Evolutionary conservation across 768 basidiomycete genomes (phyloP).

Genomic region (Leccinellum rugosiceps): DNA sequence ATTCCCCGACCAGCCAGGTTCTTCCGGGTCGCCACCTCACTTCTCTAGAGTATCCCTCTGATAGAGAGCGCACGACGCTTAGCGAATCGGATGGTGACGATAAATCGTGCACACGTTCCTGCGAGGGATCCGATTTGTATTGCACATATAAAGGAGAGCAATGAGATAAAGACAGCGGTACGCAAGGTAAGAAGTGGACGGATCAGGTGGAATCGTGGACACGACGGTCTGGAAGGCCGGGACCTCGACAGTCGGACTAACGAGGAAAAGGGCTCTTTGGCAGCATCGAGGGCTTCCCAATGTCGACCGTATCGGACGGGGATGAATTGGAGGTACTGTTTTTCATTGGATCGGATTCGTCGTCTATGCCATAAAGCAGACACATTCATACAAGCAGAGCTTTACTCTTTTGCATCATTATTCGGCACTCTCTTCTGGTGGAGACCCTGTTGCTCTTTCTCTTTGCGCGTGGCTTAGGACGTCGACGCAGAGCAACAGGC

Average conservation of each 20-base stretch:
- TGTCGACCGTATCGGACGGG: slow-evolving; percentile 68
- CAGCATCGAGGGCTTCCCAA: slow-evolving; percentile 79
- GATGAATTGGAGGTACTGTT: background rate
- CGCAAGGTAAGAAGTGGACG: slow-evolving; percentile 36
- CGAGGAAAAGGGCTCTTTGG: slow-evolving; percentile 79
- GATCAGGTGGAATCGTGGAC: slow-evolving; percentile 62
- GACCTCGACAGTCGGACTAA: slow-evolving; percentile 62
- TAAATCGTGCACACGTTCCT: slow-evolving; percentile 74
- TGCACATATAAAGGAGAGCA: slow-evolving; percentile 84
- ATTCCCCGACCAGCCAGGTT: slow-evolving; percentile 67
- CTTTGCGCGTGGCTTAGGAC: too few relatives aligned
- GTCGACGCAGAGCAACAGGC: too few relatives aligned
- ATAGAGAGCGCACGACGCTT: slow-evolving; percentile 71
- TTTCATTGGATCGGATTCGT: too few relatives aligned
- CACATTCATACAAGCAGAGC: too few relatives aligned
- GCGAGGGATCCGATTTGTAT: slow-evolving; percentile 90
- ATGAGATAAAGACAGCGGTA: slow-evolving; percentile 72
- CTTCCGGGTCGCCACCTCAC: slow-evolving; percentile 83
- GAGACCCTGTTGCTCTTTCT: too few relatives aligned
- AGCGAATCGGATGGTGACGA: slow-evolving; percentile 59
- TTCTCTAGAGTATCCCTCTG: slow-evolving; percentile 79
- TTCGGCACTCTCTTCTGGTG: too few relatives aligned
- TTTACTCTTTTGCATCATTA: too few relatives aligned
- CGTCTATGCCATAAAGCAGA: too few relatives aligned
- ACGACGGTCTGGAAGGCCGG: slow-evolving; percentile 87